phyloP scores from a whole-genome alignment of 1,139 yeast species.

The Magnusiomyces fungicola region DNA sequence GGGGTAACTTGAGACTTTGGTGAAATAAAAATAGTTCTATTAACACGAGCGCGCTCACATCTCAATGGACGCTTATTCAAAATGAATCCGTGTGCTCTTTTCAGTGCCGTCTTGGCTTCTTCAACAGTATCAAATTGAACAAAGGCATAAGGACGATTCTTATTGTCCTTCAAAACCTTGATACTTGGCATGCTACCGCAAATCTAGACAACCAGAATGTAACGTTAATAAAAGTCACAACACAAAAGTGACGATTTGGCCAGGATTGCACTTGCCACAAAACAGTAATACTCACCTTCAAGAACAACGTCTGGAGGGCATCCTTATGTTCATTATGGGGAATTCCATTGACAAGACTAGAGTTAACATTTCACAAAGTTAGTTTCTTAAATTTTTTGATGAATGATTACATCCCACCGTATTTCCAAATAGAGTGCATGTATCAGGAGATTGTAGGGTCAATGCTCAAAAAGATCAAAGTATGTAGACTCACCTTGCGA shows the following conservation, averaged over 20 bases:
- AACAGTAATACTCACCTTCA: constrained; percentile 26
- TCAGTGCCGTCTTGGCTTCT: constrained; percentile 65
- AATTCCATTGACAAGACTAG: constrained; percentile 15
- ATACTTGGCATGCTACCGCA: constrained; percentile 61
- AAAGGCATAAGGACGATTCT: constrained; percentile 87
- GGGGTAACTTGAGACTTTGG: constrained; percentile 15
- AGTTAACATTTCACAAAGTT: neutral
- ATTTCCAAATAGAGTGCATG: neutral
- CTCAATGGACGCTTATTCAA: constrained; percentile 72
- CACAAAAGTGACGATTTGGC: no score
- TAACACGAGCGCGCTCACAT: constrained; percentile 87
- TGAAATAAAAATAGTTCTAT: constrained; percentile 59
- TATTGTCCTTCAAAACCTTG: constrained; percentile 78
- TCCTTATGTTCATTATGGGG: constrained; percentile 13
- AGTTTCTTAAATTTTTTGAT: neutral
- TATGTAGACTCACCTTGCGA: constrained; percentile 43
- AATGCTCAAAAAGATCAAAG: neutral
- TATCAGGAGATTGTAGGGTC: neutral
- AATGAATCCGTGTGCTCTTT: constrained; percentile 57
- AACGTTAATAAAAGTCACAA: neutral
- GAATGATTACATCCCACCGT: neutral
- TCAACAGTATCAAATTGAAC: constrained; percentile 72
- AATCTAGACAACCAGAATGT: constrained; percentile 34
- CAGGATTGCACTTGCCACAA: no score
- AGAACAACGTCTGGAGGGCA: constrained; percentile 52